These are phyloP conservation scores for Alternaria novae-zelandiae DNA, from an alignment of 2,329 filamentous ascomycete species.

Conservation along the genomic window DNA sequence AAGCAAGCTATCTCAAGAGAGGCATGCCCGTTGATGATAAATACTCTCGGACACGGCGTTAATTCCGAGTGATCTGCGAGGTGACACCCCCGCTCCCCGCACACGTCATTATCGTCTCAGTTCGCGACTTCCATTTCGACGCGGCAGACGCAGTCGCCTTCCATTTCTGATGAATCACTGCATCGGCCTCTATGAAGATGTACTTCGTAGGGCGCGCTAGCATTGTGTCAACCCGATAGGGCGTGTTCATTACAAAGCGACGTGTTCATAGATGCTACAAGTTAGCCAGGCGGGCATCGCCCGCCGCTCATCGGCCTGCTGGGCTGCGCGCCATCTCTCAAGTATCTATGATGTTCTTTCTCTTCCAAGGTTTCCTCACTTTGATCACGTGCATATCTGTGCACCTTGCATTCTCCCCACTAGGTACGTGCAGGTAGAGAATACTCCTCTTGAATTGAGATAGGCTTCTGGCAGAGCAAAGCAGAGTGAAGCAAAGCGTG, in stretches of 20 bases:
- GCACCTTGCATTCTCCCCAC: not conserved
- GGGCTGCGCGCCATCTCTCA: not conserved
- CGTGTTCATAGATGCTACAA: not conserved
- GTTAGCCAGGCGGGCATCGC: not conserved
- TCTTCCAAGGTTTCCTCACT: too few relatives aligned
- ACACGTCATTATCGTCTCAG: constrained; percentile 7
- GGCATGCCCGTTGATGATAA: constrained; percentile 10
- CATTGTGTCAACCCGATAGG: not conserved
- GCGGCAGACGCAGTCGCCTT: not conserved
- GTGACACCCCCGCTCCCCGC: constrained; percentile 10
- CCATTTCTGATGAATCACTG: not conserved
- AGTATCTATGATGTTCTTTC: not conserved
- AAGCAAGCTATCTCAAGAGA: not conserved
- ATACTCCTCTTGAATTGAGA: not conserved
- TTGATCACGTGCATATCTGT: not conserved
- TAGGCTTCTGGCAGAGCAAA: not conserved
- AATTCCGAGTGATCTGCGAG: constrained; percentile 2
- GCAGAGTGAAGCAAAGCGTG: not conserved
- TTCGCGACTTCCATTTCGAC: not conserved
- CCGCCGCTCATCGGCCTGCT: not conserved
- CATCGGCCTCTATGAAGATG: not conserved
- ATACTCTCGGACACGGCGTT: constrained; percentile 2
- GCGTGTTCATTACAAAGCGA: not conserved
- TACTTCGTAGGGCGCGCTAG: not conserved
- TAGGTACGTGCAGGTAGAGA: not conserved